A percentile compares a stretch with the other conserved stretches of the same genome.
Evolutionary conservation across 2,329 filamentous ascomycete genomes (phyloP).

Genomic region (Septoria petroselini): DNA sequence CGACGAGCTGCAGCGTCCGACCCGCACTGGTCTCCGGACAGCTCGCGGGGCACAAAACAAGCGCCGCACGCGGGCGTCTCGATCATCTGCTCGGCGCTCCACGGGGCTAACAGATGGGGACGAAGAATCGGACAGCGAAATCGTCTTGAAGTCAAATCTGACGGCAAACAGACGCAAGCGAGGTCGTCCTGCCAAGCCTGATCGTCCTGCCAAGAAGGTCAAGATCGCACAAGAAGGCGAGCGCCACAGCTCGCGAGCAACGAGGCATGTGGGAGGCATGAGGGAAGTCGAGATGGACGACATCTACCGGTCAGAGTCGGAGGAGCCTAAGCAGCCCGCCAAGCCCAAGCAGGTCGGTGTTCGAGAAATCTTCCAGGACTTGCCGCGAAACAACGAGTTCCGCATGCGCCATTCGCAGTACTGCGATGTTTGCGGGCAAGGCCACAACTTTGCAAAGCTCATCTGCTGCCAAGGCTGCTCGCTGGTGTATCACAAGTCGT

Average conservation of each 20-base stretch:
- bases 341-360: constrained; percentile 58
- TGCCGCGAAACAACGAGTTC: constrained; percentile 65
- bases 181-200: neutral
- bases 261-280: constrained; percentile 49
- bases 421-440: constrained; percentile 70
- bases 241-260: constrained; percentile 47
- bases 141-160: constrained; percentile 43
- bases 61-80: constrained; percentile 21
- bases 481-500: constrained; percentile 75
- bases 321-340: constrained; percentile 36
- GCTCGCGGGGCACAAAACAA: constrained; percentile 10
- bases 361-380: constrained; percentile 67
- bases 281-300: constrained; percentile 59
- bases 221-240: constrained; percentile 28
- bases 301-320: constrained; percentile 48
- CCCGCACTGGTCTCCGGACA: constrained; percentile 21
- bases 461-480: constrained; percentile 91
- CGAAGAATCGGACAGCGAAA: constrained; percentile 33
- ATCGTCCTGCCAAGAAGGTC: constrained; percentile 16
- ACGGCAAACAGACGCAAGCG: constrained; percentile 35
- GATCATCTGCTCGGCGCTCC: constrained; percentile 1
- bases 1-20: constrained; percentile 21
- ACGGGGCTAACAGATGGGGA: constrained; percentile 17
- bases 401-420: constrained; percentile 62
- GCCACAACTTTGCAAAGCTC: constrained; percentile 63